Percentiles rank a stretch among this genome's conserved stretches.
These are phyloP conservation scores for Aspergillus novofumigatus DNA, from an alignment of 2,329 filamentous ascomycete species.

Conservation along the genomic window DNA sequence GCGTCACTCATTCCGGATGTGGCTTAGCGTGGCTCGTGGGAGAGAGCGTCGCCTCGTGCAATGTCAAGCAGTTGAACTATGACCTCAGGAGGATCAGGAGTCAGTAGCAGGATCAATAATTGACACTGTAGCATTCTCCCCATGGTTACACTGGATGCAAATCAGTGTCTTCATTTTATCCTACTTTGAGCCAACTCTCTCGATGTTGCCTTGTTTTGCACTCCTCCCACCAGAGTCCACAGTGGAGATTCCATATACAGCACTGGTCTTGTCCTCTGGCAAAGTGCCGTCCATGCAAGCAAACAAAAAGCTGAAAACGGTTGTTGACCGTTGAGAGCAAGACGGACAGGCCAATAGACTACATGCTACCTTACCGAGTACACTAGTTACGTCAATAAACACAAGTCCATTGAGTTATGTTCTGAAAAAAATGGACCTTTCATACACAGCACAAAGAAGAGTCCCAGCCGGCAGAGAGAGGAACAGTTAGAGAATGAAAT, in stretches of 20 bases:
- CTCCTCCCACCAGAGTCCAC: background rate
- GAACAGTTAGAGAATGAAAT: background rate
- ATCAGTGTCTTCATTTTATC: background rate
- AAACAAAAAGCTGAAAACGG: background rate
- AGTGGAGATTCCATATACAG: background rate
- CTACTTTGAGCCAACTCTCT: no score
- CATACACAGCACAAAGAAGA: background rate
- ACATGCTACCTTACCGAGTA: background rate
- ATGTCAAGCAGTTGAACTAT: background rate
- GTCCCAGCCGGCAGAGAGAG: background rate
- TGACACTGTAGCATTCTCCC: background rate
- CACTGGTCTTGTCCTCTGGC: background rate
- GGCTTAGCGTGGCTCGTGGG: background rate
- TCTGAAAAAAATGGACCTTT: background rate
- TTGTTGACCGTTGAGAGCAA: background rate
- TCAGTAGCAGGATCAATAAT: background rate
- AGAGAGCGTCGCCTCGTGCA: no score
- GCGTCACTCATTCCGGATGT: background rate
- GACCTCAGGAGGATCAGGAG: background rate
- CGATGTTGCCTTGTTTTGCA: background rate
- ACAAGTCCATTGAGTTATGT: background rate
- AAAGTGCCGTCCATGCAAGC: background rate
- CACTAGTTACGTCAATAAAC: background rate
- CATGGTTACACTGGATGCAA: background rate
- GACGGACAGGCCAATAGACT: background rate